Evolutionary conservation across 768 basidiomycete species (phyloP).

Genomic region (Coprinopsis strossmayeri): DNA sequence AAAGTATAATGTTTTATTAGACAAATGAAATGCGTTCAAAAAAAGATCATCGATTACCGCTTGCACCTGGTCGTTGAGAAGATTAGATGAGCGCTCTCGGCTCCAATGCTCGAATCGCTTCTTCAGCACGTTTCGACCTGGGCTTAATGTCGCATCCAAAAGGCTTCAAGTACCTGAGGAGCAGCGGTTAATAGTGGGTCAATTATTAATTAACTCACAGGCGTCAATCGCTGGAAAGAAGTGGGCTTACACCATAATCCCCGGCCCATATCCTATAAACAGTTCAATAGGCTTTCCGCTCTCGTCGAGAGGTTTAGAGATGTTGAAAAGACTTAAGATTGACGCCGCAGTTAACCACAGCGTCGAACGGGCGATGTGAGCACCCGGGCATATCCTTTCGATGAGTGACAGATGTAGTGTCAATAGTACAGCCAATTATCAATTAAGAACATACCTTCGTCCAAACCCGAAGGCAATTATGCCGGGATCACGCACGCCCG

Average conservation of each 20-base stretch:
- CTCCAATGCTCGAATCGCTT: too few species aligned
- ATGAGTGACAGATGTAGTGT: not conserved
- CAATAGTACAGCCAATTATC: not conserved
- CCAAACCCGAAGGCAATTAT: constrained; percentile 9
- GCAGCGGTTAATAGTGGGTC: not conserved
- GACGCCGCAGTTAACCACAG: not conserved
- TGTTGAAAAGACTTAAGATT: not conserved
- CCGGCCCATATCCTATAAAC: not conserved
- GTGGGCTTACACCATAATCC: not conserved
- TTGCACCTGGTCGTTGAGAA: too few species aligned
- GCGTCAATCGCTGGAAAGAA: too few species aligned
- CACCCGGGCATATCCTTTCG: not conserved
- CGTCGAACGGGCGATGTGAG: not conserved
- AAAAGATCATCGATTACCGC: too few species aligned
- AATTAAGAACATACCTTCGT: constrained; percentile 3
- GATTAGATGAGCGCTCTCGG: too few species aligned
- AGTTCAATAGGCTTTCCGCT: not conserved
- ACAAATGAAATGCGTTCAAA: too few species aligned
- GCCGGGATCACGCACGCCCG: constrained; percentile 1
- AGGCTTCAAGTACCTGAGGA: too few species aligned
- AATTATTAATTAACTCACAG: too few species aligned
- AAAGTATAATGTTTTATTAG: too few species aligned
- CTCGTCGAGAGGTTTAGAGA: not conserved
- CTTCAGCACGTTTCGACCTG: too few species aligned
- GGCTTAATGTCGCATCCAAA: too few species aligned